phyloP scores from a whole-genome alignment of 2,329 filamentous ascomycete genomes.

The Nemania diffusa region DNA sequence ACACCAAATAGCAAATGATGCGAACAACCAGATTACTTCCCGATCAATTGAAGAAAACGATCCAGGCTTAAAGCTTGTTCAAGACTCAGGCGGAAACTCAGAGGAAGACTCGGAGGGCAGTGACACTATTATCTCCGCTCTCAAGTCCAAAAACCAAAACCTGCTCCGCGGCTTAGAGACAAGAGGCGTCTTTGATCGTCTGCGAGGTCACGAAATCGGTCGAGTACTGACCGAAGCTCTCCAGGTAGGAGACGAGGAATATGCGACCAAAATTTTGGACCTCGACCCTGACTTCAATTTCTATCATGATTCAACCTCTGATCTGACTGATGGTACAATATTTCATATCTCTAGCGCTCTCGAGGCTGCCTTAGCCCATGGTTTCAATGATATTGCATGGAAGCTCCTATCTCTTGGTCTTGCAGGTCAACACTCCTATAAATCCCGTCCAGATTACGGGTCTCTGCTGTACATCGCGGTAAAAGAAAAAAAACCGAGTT shows the following conservation, averaged over 20 bases:
- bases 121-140: neutral
- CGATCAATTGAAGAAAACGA: neutral
- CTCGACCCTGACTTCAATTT: neutral
- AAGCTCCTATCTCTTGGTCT: neutral
- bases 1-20: neutral
- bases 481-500: neutral
- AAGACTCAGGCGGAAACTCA: neutral
- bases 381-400: slow-evolving; percentile 21
- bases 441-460: neutral
- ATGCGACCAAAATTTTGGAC: neutral
- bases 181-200: neutral
- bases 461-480: neutral
- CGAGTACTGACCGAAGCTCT: neutral
- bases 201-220: neutral
- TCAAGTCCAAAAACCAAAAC: neutral
- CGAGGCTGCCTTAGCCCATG: neutral
- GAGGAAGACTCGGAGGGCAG: neutral
- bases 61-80: neutral
- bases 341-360: neutral
- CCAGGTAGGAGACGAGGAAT: neutral
- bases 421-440: neutral
- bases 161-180: neutral
- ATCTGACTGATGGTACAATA: neutral
- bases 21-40: neutral
- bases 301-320: neutral